Evolutionary conservation across 371 early-diverging fungal genomes (phyloP), one percentile per base, ranked within the genome.

Genomic region (Mortierella sp.): DNA sequence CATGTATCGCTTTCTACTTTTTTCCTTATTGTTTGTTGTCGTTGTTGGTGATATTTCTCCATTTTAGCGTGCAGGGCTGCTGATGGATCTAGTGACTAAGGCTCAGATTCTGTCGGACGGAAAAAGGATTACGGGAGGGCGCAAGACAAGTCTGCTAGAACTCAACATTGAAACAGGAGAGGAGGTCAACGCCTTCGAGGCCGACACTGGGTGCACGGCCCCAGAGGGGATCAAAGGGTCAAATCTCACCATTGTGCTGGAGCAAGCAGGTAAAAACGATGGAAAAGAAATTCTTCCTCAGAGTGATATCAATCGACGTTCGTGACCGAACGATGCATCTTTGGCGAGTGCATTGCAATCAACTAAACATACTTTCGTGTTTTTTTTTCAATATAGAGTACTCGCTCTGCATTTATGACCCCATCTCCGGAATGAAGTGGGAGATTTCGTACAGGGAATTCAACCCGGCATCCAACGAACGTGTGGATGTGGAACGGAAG

Each of bases 381-480:
- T 55, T 45, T 65, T 31, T 44, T 65, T 31, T 24, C 8, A 38
- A 77, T 76, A 84, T 76, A 84, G 83, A 81, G 73, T 84, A 85
- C 75, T 75, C 55, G 57, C 70, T 79, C 44, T 74, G 75, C 26
- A 78, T 88, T 44, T 34, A 42, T 10, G 77, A 88, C 48, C 80
- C 80, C 21, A 38, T 70, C 6, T 76, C 80, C 28, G 75, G 73
- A 14, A 75, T 77, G 78, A 71, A 76, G 45, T 89, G 83, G 80
- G 84, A 77, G 24, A 75, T 84, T 4, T 80, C 88, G 8, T 84
- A 88, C 77, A 80, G 86, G 63, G 78, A 82, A 28, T 80, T 80
- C 60, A 83, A 86, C 65, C 78, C 83, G 31, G 79, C 38, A 19
- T 63, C 83, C 45, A 44, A 74, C 16, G 73, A 88, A 19, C 48